A percentile compares a stretch with the other conserved stretches of the same genome.
Evolutionary conservation across 805 yeast genomes (phyloP).

Genomic region (Candida easanensis): DNA sequence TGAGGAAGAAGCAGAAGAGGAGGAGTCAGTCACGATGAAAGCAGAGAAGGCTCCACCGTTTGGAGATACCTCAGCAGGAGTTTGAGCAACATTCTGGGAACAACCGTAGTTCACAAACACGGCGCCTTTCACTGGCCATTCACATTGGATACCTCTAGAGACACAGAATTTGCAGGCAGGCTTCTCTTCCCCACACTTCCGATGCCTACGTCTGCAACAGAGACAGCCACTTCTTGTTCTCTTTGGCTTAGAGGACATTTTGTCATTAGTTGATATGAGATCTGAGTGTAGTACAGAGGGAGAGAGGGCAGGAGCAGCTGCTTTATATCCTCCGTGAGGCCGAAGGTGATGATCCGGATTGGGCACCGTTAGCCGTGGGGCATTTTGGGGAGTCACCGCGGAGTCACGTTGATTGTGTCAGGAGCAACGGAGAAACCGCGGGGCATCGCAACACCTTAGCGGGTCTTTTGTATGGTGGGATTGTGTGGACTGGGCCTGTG

Average conservation of each 20-base stretch:
- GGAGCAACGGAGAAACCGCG: background rate
- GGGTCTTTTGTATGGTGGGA: no score
- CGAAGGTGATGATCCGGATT: no score
- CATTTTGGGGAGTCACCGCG: background rate
- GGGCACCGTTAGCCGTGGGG: background rate
- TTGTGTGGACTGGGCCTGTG: no score
- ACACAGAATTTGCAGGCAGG: slow-evolving; percentile 16
- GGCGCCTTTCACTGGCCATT: slow-evolving; percentile 18
- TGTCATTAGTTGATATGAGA: background rate
- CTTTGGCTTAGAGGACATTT: slow-evolving; percentile 8
- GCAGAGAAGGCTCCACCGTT: background rate
- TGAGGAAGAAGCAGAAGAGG: background rate
- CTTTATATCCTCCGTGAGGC: slow-evolving; percentile 10
- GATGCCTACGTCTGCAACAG: slow-evolving; percentile 18
- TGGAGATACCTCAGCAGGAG: background rate
- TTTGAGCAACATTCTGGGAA: background rate
- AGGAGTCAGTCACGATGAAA: no score
- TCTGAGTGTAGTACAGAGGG: no score
- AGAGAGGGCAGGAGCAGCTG: no score
- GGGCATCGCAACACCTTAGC: background rate
- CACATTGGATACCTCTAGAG: slow-evolving; percentile 15
- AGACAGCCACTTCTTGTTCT: slow-evolving; percentile 21
- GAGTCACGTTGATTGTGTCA: slow-evolving; percentile 1
- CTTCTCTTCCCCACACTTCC: slow-evolving; percentile 19
- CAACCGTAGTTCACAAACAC: slow-evolving; percentile 16